A percentile compares a stretch with the other conserved stretches of the same genome.
Conservation (phyloP, 2,329 filamentous ascomycete genomes). For the Ascocoryne sarcoides region DNA sequence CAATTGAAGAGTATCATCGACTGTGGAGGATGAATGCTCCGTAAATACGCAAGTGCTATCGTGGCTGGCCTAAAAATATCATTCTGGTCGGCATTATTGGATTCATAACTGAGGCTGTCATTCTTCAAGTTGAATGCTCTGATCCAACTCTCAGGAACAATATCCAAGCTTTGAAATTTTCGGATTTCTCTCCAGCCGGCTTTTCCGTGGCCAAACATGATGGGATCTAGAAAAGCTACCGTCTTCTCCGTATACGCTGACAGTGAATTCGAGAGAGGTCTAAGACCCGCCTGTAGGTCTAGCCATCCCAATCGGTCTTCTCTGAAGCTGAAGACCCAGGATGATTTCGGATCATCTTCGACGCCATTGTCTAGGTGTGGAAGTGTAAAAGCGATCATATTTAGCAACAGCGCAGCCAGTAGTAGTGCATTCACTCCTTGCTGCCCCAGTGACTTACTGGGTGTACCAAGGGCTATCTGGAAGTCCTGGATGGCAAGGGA, state of each 20-base stretch:
- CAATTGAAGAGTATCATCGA: conserved; percentile 11
- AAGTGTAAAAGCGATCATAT: conserved; percentile 12
- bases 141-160: conserved; percentile 12
- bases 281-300: conserved; percentile 10
- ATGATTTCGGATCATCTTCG: conserved; percentile 12
- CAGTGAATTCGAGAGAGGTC: conserved; percentile 11
- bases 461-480: conserved; percentile 11
- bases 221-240: conserved; percentile 11
- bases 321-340: conserved; percentile 11
- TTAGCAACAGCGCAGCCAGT: conserved; percentile 11
- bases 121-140: conserved; percentile 12
- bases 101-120: conserved; percentile 11
- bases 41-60: conserved; percentile 11
- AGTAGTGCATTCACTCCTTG: conserved; percentile 12
- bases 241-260: conserved; percentile 11
- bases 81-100: conserved; percentile 8
- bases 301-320: conserved; percentile 12
- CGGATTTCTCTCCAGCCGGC: conserved; percentile 11
- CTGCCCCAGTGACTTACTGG: conserved; percentile 11
- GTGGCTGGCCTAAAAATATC: conserved; percentile 11
- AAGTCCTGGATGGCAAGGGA: conserved; percentile 11
- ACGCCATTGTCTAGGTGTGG: conserved; percentile 10
- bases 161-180: conserved; percentile 12
- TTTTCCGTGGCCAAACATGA: conserved; percentile 13
- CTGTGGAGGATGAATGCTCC: conserved; percentile 10